These are phyloP conservation scores for Patellifolia procumbens DNA, from an alignment of 179 eudicot species.

Conservation along the genomic window DNA sequence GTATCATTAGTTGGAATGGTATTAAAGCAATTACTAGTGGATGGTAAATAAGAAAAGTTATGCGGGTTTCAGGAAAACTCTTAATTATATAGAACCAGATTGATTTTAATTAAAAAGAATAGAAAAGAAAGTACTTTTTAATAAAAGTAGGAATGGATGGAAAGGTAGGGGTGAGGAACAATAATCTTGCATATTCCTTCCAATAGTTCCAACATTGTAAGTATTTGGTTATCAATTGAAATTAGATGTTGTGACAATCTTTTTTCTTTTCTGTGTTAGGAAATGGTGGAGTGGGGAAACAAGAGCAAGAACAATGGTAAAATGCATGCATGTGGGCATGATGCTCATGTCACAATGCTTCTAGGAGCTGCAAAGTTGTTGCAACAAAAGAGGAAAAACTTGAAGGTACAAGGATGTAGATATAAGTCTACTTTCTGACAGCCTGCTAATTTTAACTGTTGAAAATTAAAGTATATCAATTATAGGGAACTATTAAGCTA, in stretches of 20 bases:
- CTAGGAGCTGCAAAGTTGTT: slow-evolving; percentile 71
- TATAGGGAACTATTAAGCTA: slow-evolving; percentile 66
- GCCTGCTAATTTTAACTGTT: not conserved
- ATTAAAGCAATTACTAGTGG: no score
- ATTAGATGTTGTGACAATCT: not conserved
- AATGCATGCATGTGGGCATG: slow-evolving; percentile 80
- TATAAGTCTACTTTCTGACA: not conserved
- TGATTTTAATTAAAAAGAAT: no score
- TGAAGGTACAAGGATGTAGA: slow-evolving; percentile 30
- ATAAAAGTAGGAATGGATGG: no score
- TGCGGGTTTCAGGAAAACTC: no score
- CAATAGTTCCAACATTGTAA: no score
- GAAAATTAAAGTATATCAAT: slow-evolving; percentile 37
- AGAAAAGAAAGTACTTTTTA: no score
- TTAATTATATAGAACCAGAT: no score
- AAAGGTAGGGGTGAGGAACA: no score
- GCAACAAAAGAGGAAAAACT: slow-evolving; percentile 35
- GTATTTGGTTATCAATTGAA: not conserved
- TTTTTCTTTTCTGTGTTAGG: slow-evolving; percentile 26
- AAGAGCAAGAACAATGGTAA: slow-evolving; percentile 60
- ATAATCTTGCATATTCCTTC: no score
- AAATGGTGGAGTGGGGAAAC: slow-evolving; percentile 52
- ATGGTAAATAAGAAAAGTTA: no score
- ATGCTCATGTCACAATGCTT: slow-evolving; percentile 65
- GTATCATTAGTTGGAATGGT: no score